Evolutionary conservation across 805 yeast genomes (phyloP).

Genomic region (Zygosaccharomyces siamensis): DNA sequence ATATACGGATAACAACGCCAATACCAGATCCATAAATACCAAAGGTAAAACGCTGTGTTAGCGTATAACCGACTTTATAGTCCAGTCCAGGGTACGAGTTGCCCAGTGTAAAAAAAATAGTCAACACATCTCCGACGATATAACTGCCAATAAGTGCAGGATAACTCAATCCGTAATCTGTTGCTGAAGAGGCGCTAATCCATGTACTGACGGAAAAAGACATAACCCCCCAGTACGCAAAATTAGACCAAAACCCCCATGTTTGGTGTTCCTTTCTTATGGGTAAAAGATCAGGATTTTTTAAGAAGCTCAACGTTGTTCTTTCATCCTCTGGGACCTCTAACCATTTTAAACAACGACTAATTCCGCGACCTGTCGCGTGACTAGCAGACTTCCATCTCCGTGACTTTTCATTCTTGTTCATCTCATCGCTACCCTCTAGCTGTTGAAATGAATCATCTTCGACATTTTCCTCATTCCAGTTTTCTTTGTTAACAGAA

Average conservation of each 20-base stretch:
- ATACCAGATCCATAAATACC: constrained; percentile 43
- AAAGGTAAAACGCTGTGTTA: constrained; percentile 44
- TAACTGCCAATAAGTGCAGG: constrained; percentile 44
- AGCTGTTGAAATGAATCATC: not conserved
- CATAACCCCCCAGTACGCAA: constrained; percentile 44
- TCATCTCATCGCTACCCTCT: not conserved
- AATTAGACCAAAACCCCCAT: constrained; percentile 40
- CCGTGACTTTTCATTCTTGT: not conserved
- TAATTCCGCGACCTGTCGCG: not conserved
- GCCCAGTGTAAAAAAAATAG: constrained; percentile 41
- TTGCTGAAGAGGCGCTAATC: constrained; percentile 43
- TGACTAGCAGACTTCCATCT: not conserved
- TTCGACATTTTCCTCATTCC: not conserved
- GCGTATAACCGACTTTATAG: constrained; percentile 47
- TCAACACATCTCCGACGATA: constrained; percentile 44
- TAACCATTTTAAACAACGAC: constrained; percentile 15
- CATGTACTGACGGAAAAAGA: constrained; percentile 44
- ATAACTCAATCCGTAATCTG: constrained; percentile 43
- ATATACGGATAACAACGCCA: constrained; percentile 40
- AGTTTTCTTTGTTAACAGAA: not conserved
- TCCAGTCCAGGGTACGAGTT: constrained; percentile 47
- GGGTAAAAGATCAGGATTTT: constrained; percentile 36
- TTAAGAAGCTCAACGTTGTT: constrained; percentile 29
- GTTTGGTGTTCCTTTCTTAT: constrained; percentile 29
- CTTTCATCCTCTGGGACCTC: constrained; percentile 34